These are phyloP conservation scores for Emydomyces testavorans DNA, from an alignment of 2,329 filamentous ascomycete species.

Conservation along the genomic window DNA sequence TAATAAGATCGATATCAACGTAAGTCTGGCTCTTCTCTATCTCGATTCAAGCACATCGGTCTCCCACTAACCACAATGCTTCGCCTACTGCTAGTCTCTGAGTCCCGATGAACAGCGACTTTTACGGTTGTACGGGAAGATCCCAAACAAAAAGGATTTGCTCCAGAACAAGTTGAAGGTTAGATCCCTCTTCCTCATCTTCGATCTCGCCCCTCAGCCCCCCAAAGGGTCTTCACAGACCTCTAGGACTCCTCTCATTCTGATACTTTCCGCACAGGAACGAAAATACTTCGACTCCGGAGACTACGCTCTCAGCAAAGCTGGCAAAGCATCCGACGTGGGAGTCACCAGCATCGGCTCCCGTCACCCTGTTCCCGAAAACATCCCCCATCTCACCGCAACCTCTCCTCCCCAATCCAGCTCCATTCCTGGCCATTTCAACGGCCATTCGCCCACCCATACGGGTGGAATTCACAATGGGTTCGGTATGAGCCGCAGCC, in stretches of 20 bases:
- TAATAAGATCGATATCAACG: conserved; percentile 95
- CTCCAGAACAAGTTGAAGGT: conserved; percentile 95
- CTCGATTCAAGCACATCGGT: background rate
- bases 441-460: conserved; percentile 24
- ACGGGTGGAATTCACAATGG: conserved; percentile 20
- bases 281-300: conserved; percentile 98
- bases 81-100: conserved; percentile 53
- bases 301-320: conserved; percentile 93
- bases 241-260: background rate
- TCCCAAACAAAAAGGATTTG: conserved; percentile 89
- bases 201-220: background rate
- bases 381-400: conserved; percentile 79
- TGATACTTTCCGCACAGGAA: conserved; percentile 44
- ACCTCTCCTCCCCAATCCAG: conserved; percentile 39
- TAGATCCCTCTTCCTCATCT: conserved; percentile 15
- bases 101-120: conserved; percentile 90
- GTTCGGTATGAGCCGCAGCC: conserved; percentile 49
- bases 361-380: conserved; percentile 87
- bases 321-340: conserved; percentile 87
- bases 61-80: conserved; percentile 13
- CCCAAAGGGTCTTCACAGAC: background rate
- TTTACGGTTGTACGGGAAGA: conserved; percentile 94
- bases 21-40: conserved; percentile 41
- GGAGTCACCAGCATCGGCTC: conserved; percentile 89
- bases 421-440: conserved; percentile 22